Evolutionary conservation across 306 rosid species (phyloP).

Genomic region (Neltuma alba): DNA sequence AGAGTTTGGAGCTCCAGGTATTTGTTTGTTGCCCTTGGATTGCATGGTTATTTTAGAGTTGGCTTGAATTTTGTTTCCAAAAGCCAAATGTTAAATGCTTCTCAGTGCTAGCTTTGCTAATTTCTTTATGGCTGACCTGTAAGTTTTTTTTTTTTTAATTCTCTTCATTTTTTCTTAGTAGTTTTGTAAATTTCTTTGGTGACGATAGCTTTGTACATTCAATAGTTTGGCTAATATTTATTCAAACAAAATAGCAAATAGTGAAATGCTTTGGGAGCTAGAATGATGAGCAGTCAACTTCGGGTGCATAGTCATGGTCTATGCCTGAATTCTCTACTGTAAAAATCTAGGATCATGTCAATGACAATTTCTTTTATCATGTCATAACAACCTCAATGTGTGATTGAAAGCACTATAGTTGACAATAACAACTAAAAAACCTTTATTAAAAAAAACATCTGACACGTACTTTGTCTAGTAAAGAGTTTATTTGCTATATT

Average conservation of each 20-base stretch:
- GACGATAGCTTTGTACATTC: slow-evolving; percentile 4
- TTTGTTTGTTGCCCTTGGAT: background rate
- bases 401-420: slow-evolving; percentile 1
- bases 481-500: background rate
- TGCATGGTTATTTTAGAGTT: background rate
- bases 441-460: background rate
- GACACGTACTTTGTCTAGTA: background rate
- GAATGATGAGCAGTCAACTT: slow-evolving; percentile 32
- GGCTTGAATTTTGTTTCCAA: slow-evolving; percentile 27
- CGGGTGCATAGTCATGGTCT: background rate
- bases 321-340: slow-evolving; percentile 7
- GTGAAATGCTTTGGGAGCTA: slow-evolving; percentile 17
- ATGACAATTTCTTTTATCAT: background rate
- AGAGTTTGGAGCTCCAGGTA: slow-evolving; percentile 4
- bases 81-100: slow-evolving; percentile 24
- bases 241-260: slow-evolving; percentile 12
- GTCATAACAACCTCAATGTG: background rate
- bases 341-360: background rate
- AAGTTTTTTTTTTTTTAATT: background rate
- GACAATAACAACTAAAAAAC: slow-evolving; percentile 28
- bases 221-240: slow-evolving; percentile 2
- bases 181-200: slow-evolving; percentile 5
- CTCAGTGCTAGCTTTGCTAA: slow-evolving; percentile 20
- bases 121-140: background rate
- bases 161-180: background rate